Evolutionary conservation across 371 early-diverging fungal species (phyloP), one percentile per base, ranked within the genome.

Genomic region (Rhizomucor miehei): DNA sequence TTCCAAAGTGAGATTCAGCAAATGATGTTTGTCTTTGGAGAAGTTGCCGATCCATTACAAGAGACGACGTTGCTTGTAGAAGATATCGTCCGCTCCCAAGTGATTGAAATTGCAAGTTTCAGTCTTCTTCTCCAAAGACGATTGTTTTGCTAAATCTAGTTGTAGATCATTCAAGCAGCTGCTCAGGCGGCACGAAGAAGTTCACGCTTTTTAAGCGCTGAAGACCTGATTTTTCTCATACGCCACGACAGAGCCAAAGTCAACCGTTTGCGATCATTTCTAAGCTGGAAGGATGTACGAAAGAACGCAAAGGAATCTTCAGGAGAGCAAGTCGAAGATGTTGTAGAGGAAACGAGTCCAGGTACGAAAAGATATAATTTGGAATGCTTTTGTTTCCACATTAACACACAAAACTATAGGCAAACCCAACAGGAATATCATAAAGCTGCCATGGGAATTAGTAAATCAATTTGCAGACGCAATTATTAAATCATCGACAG

Each of bases 21-120:
- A 83, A 97, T 97, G 98, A 97, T 98, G 97, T 98, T 90, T 78
- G 96, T 95, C 34, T 94, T 92, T 80, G 98, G 97, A 25, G 97
- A 98, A 62, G 90, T 95, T 25, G 70, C 86, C 3, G 94, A 95
- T 70, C 93, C 97, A 23, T 74, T 90, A 40, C 84, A 82, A 6
- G 97, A 93, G 52, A 92, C 94, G 0, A 89, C 91, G 9, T 73
- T 82, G 66, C 77, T 95, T 5, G 89, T 94, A 4, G 97, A 97
- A 68, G 95, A 97, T 56, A 94, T 97, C 65, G 92, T 94, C 24
- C 85, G 92, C n/a, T 84, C 91, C 1, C 98, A 98, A 73, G 89
- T 97, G 44, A 91, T 92, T 48, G 95, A 95, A 68, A 85, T 95
- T 60, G 92, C 94, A 80, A 66, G 77, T 51, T n/a, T 14, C 36